Conservation (phyloP, 139 green algal genomes). For the Coccomyxa sp. region DNA sequence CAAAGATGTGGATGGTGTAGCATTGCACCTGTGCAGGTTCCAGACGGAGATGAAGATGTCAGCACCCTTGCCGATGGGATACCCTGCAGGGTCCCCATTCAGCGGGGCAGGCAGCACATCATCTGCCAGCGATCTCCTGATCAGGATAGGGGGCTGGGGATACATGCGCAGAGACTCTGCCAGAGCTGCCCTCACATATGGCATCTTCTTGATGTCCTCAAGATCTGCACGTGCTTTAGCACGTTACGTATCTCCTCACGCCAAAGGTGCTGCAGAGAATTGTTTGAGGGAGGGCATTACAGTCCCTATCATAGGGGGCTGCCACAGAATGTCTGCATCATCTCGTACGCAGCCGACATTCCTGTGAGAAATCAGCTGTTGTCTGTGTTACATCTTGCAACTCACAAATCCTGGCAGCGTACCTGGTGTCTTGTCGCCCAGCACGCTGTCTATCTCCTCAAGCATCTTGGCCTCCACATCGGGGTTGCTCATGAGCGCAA, state of each 20-base stretch:
- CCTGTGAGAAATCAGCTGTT: too few relatives aligned
- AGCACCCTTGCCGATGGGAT: constrained; percentile 87
- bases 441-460: constrained; percentile 70
- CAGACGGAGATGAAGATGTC: constrained; percentile 98
- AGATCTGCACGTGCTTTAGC: constrained; percentile 34
- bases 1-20: neutral
- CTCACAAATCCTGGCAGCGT: neutral
- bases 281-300: too few relatives aligned
- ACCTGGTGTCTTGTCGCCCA: constrained; percentile 62
- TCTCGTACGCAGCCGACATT: too few relatives aligned
- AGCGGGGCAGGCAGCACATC: constrained; percentile 73
- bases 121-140: constrained; percentile 74
- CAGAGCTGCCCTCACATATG: constrained; percentile 61
- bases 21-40: constrained; percentile 92
- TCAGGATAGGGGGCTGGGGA: constrained; percentile 95
- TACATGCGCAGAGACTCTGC: constrained; percentile 91
- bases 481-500: constrained; percentile 60
- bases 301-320: too few relatives aligned
- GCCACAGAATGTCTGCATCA: too few relatives aligned
- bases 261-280: too few relatives aligned
- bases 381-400: too few relatives aligned
- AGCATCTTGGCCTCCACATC: constrained; percentile 55
- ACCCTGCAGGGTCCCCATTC: constrained; percentile 56
- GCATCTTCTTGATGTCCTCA: constrained; percentile 62
- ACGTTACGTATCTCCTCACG: neutral